Evolutionary conservation across 2,329 filamentous ascomycete species (phyloP), one percentile per base, ranked within the genome.

Genomic region (Claviceps maximensis): DNA sequence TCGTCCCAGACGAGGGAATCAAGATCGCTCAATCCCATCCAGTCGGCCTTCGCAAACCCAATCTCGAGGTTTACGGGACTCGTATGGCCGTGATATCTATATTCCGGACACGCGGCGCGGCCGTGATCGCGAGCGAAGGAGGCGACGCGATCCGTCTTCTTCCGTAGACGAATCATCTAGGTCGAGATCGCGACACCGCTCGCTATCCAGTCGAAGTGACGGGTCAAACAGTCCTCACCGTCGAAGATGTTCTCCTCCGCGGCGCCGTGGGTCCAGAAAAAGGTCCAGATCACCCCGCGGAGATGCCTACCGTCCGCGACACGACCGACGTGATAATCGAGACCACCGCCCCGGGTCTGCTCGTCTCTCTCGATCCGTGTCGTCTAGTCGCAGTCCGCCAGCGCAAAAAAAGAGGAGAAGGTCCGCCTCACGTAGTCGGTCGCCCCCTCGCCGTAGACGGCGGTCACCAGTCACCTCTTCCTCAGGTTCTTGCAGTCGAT

Each of bases 61-160:
- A 52, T 65, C 67, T 36, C 69, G 71, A 31, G 71, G 71, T 47
- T 62, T 69, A 19, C 65, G 74, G 56, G 71, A 74, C 19, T 65
- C 68, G 12, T 74, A 70, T 49, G 69, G 68, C 12, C 71, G 77
- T 48, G 77, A 82, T 57, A 73, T 73, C 55, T 78, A 82, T 55
- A 70, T 78, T 38, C 78, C 78, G 2, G 68, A 72, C 47, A 67
- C 68, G n/a, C 65, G 65, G 25, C 64, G 67, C 19, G 69, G 71
- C 55, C 73, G 75, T 48, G 71, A 71, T 23, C 71, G 71, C 27
- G 36, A 48, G 5, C 41, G 48, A 44, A 58, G 58, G 46, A 58
- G 61, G 45, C 62, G 58, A 27, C 62, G 61, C 47, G 57, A 54
- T 27, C 63, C 60, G 6, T 74, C 74, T 2, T 67, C 65, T 9